Base-by-base conservation (phyloP, 2,329 filamentous ascomycete genomes). In the Lomentospora prolificans region DNA sequence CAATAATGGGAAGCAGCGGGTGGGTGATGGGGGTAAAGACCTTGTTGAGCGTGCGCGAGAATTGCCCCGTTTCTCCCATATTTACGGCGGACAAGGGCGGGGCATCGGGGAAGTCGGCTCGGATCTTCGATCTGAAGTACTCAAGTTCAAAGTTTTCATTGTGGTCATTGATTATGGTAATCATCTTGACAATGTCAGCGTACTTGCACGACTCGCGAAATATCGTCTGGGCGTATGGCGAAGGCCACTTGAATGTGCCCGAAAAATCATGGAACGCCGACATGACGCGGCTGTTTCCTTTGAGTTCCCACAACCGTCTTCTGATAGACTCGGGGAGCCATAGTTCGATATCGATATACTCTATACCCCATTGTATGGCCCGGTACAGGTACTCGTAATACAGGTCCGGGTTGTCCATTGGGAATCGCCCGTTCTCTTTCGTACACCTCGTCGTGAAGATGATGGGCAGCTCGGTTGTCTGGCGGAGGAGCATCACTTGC, bases 251-350 rank as follows among this genome's bases (percentile, higher is more conserved):
- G 76, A 92, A 92, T 1, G 76, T 85, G 1, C 89, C 87, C 0
- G 88, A 90, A 64, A 92, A 92, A 71, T 94, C 89, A 67, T 95
- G 90, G 64, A 92, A 94, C 10, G 90, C 89, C n/a, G 89, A 92
- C 74, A 95, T 90, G 69, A 95, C 90, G 61, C 85, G 86, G 64
- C 86, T 92, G 69, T 84, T 87, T 2, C 89, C 89, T 61, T 86
- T 85, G 55, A 81, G 77, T 61, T 86, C 80, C 55, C 82, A 86
- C 8, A 95, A 70, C 58, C 75, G 78, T 59, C 76, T 76, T 59
- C 89, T 78, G 56, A 95, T 88, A 5, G 81, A 74, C 66, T 91
- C 88, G 1, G 89, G 89, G 36, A 95, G 77, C 87, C 89, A 94
- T 39, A 95, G 72, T 72, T 95, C 89, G 54, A 95, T 89, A 64